Conservation (phyloP, 345 rosid genomes). For the Hibiscus mutabilis region DNA sequence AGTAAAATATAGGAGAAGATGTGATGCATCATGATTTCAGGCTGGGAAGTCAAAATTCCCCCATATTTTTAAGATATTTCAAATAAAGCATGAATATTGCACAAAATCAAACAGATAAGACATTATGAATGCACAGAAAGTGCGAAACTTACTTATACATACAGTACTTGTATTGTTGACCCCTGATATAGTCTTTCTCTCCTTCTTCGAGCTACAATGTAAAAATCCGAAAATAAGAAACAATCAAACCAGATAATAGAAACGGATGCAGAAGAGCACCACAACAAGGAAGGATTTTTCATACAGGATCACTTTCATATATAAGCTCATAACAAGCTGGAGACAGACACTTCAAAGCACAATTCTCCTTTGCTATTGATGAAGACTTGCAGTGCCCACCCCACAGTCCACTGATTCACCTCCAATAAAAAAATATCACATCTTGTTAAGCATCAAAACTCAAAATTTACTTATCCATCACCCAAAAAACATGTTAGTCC, state of each 20-base stretch:
- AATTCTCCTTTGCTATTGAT: conserved; percentile 24
- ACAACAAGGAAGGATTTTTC: not conserved
- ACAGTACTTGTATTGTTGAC: conserved; percentile 10
- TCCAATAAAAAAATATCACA: not conserved
- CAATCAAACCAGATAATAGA: not conserved
- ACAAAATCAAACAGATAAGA: not conserved
- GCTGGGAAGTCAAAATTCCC: not conserved
- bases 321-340: conserved; percentile 11
- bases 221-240: not conserved
- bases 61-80: not conserved
- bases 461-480: not conserved
- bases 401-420: conserved; percentile 42
- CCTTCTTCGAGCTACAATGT: conserved; percentile 7
- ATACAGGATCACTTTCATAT: conserved; percentile 18
- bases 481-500: too few relatives aligned
- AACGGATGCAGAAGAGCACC: not conserved
- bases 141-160: conserved; percentile 10
- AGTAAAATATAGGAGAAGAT: not conserved
- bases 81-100: not conserved
- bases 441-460: not conserved
- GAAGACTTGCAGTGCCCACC: conserved; percentile 49
- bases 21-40: not conserved
- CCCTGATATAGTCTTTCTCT: conserved; percentile 9
- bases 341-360: conserved; percentile 14
- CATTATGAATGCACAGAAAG: not conserved